Evolutionary conservation across 805 yeast genomes (phyloP), one percentile per base, ranked within the genome.

Genomic region (Blastobotrys americana): DNA sequence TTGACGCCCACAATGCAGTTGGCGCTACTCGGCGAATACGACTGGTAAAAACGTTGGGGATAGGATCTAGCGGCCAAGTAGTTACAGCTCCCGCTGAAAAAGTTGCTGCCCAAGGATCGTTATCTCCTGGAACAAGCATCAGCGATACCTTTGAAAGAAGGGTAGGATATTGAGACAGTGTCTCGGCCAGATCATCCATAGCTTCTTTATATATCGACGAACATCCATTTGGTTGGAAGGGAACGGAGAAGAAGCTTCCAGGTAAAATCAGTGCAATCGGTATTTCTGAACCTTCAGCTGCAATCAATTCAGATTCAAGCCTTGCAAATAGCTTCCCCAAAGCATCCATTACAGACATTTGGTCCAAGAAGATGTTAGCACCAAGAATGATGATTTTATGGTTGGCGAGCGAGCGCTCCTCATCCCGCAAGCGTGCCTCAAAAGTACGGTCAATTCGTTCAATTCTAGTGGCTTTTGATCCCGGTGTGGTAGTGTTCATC

Each of bases 101-200:
- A 44, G 80, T 69, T 1, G 93, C 76, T 28, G 80, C 80, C 97
- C 97, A 93, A 0, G 96, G 96, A 64, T 93, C 99, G 53, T 86
- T 84, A 35, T 78, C 77, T 1, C 98, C 97, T 0, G 97, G 97
- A 1, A 90, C 68, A 47, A 93, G 76, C 1, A 87, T 65, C 22
- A 93, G 62, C 42, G 82, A 78, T 22, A 83, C 71, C 4, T 65
- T 58, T 5, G 66, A 57, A 10, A 78, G 65, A 4, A 87, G 63
- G 3, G 61, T 58, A 0, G 86, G 83, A 53, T 68, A 84, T 39
- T 73, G 69, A 6, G 80, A 73, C 16, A 93, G 57, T 2, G 86
- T 55, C 2, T 71, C 68, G 0, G 95, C 90, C 13, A 93, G 68
- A 2, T 77, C 68, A 55, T 89, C 95, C 64, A 93, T 89, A 20